Conservation (phyloP, 2,329 filamentous ascomycete species). For the Pyricularia sp. region DNA sequence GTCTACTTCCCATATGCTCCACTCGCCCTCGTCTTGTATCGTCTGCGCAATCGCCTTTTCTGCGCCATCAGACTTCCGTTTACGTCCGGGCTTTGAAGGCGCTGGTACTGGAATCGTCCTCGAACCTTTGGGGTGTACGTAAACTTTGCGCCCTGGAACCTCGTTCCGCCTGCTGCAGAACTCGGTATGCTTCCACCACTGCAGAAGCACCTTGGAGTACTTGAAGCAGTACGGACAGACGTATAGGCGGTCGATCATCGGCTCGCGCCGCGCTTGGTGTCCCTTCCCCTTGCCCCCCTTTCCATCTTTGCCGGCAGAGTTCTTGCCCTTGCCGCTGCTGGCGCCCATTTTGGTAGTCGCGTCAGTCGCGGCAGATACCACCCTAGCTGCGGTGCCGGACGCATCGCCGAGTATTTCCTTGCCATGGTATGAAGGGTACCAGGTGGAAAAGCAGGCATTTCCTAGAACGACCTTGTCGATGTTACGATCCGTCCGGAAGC, state of each 20-base stretch:
- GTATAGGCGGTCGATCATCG: conserved; percentile 60
- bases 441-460: conserved; percentile 73
- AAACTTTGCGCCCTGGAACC: conserved; percentile 64
- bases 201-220: conserved; percentile 60
- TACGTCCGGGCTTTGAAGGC: conserved; percentile 22
- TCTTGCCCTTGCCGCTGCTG: conserved; percentile 5
- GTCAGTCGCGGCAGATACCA: conserved; percentile 8
- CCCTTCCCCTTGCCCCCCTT: conserved; percentile 19
- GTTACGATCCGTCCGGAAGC: conserved; percentile 54
- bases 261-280: conserved; percentile 17
- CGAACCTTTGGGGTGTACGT: conserved; percentile 46
- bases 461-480: conserved; percentile 82
- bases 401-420: conserved; percentile 56
- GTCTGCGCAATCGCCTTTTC: conserved; percentile 31
- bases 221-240: conserved; percentile 93
- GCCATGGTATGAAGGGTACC: conserved; percentile 87
- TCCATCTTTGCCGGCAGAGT: conserved; percentile 8
- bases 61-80: conserved; percentile 23
- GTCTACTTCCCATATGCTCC: conserved; percentile 87
- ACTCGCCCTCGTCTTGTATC: conserved; percentile 57
- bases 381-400: conserved; percentile 16
- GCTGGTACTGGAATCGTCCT: conserved; percentile 28
- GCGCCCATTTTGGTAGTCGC: conserved; percentile 16
- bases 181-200: conserved; percentile 49
- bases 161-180: conserved; percentile 41